phyloP scores from a whole-genome alignment of 2,329 filamentous ascomycete species.

The Botrytis hyacinthi region DNA sequence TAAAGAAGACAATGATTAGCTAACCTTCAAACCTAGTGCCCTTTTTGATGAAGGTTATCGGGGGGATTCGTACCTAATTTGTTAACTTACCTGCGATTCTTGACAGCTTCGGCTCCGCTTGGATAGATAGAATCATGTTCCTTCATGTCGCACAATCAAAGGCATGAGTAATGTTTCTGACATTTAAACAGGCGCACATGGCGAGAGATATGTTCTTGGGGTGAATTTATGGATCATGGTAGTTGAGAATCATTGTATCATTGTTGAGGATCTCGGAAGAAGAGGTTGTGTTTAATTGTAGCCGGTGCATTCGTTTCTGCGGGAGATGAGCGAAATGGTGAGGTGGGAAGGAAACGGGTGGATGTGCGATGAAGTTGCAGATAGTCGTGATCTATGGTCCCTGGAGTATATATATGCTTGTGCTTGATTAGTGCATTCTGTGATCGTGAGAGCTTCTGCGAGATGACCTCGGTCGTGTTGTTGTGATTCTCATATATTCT shows the following conservation, averaged over 20 bases:
- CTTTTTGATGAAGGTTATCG: background rate
- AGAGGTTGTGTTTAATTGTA: conserved; percentile 49
- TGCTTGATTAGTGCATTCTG: background rate
- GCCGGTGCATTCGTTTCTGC: conserved; percentile 4
- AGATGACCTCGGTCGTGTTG: background rate
- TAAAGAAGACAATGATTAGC: conserved; percentile 18
- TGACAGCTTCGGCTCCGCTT: background rate
- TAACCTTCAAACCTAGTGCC: background rate
- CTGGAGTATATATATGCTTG: background rate
- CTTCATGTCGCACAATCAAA: background rate
- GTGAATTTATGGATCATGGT: too few relatives aligned
- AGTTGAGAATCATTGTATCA: too few relatives aligned
- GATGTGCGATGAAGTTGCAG: background rate
- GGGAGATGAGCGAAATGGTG: background rate
- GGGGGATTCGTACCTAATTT: conserved; percentile 16
- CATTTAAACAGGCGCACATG: background rate
- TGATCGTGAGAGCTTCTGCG: background rate
- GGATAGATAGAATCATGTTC: background rate
- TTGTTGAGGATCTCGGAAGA: too few relatives aligned
- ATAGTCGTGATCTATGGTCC: background rate
- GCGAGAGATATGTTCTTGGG: background rate
- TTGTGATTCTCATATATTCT: background rate
- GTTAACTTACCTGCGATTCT: conserved; percentile 58
- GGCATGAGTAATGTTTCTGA: background rate
- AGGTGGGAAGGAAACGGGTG: background rate